These are phyloP conservation scores for Neolentinus lepideus DNA, from an alignment of 1,284 basidiomycete species.

Conservation along the genomic window DNA sequence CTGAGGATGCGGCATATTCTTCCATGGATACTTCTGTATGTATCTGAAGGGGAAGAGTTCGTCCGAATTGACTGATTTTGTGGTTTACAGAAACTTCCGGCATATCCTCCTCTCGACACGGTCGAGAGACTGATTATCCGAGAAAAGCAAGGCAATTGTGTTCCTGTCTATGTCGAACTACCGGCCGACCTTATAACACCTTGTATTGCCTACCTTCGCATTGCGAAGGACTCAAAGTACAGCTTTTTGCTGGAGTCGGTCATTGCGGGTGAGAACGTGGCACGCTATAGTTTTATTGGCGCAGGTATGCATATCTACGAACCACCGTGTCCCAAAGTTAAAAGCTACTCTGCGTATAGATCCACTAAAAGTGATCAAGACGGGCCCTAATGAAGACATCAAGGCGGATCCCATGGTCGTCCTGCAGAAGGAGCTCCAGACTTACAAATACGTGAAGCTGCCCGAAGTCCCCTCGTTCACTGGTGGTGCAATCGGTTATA, in stretches of 20 bases:
- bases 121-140: constrained; percentile 69
- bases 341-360: constrained; percentile 39
- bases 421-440: constrained; percentile 82
- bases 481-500: constrained; percentile 96
- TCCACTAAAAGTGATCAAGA: constrained; percentile 88
- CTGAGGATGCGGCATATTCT: neutral
- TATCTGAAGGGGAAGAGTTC: neutral
- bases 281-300: constrained; percentile 94
- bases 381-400: constrained; percentile 78
- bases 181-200: constrained; percentile 97
- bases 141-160: constrained; percentile 82
- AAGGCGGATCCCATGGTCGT: constrained; percentile 84
- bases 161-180: constrained; percentile 89
- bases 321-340: neutral
- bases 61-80: neutral
- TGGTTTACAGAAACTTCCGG: constrained; percentile 57
- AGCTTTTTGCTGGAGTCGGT: constrained; percentile 94
- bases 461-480: constrained; percentile 94
- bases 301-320: constrained; percentile 53
- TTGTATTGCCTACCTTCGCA: constrained; percentile 92
- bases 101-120: constrained; percentile 58
- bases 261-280: constrained; percentile 84
- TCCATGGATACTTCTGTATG: neutral
- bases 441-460: constrained; percentile 87
- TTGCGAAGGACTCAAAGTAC: constrained; percentile 88